Percentiles rank a stretch among this genome's conserved stretches.
Evolutionary conservation across 2,329 filamentous ascomycete genomes (phyloP).

Genomic region (Aspergillus calidoustus): DNA sequence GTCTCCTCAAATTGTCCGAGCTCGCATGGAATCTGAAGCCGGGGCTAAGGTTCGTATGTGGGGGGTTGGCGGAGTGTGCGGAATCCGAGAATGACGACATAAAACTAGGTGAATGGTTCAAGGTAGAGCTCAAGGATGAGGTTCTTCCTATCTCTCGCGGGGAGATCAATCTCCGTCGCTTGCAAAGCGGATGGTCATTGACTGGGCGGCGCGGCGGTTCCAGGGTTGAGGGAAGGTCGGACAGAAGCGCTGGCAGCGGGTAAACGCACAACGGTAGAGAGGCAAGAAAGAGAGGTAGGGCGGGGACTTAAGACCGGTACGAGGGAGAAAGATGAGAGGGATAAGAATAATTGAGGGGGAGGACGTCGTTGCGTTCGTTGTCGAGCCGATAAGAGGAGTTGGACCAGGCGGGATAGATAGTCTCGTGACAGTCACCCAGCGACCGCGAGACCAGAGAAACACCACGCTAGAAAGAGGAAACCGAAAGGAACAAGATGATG

Average conservation of each 20-base stretch:
- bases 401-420: slow-evolving; percentile 12
- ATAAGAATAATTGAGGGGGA: slow-evolving; percentile 7
- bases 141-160: slow-evolving; percentile 26
- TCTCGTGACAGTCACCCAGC: slow-evolving; percentile 25
- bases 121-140: slow-evolving; percentile 8
- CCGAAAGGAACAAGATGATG: neutral
- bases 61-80: slow-evolving; percentile 21
- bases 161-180: slow-evolving; percentile 41
- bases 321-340: neutral
- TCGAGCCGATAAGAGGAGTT: neutral
- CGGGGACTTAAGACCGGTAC: neutral
- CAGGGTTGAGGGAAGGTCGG: slow-evolving; percentile 21
- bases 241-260: slow-evolving; percentile 6
- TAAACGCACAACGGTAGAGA: neutral
- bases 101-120: slow-evolving; percentile 16
- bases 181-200: slow-evolving; percentile 38
- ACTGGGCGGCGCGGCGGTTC: slow-evolving; percentile 32
- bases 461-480: neutral
- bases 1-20: slow-evolving; percentile 19
- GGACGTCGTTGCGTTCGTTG: neutral
- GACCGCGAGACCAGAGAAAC: slow-evolving; percentile 12
- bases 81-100: slow-evolving; percentile 34
- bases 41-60: slow-evolving; percentile 19
- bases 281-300: neutral
- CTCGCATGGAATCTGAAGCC: slow-evolving; percentile 23